Evolutionary conservation across 306 rosid species (phyloP), one percentile per base, ranked within the genome.

Genomic region (Pterocarpus macrocarpus): DNA sequence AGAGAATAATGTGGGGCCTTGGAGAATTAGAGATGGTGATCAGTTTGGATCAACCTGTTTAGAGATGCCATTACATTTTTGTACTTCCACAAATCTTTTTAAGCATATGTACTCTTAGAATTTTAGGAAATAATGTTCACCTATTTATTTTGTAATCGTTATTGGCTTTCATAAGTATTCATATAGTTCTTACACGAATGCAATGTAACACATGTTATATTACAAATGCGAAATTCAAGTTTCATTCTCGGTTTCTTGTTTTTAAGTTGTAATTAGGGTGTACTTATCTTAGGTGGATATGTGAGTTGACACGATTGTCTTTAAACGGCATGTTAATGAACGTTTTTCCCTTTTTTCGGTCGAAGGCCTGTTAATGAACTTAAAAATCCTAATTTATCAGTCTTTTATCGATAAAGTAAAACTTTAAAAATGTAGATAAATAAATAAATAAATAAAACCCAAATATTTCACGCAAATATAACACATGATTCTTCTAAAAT

Each of bases 41-140:
- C 50, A 16, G 39, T 71, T 15, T 73, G 39, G 14, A 4, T 17
- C 67, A 36, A 38, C 28, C 44, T 8, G 7, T 57, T 73, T 16
- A 53, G 55, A 59, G 39, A 57, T 39, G 17, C 30, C 41, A n/a
- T 57, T 58, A 28, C 55, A 58, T 73, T 57, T 56, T 73, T 71
- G 76, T 52, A 52, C 61, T 71, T 50, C 52, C 16, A 36, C 38
- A 13, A 30, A 2, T 2, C 6, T 69, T 69, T 10, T 5, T 45
- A 16, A n/a, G 11, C 22, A 0, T 45, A n/a, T 39, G 5, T 38
- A 16, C 32, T 38, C 14, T 17, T 13, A 15, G 1, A 13, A 3
- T 47, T 49, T 49, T 45, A 68, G 15, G 38, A 17, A 28, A 9
- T 9, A 12, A 28, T 17, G 39, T 28, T 22, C 11, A 10, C 38